phyloP scores from a whole-genome alignment of 23 red algal species.

The Gracilaria gracilis region DNA sequence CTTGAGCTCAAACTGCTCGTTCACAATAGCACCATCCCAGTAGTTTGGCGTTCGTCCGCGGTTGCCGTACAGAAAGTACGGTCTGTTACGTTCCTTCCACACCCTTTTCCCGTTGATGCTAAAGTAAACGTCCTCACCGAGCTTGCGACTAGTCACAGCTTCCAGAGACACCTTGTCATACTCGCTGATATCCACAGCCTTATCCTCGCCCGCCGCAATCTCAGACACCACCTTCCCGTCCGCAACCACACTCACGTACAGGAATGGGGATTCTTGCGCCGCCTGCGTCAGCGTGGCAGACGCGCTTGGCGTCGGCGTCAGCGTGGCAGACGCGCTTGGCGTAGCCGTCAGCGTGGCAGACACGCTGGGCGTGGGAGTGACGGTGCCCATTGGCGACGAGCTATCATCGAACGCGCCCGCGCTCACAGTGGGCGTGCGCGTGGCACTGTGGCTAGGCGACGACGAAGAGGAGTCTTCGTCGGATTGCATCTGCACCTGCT shows the following conservation, averaged over 20 bases:
- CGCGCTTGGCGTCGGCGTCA: background rate
- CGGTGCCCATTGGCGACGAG: no score
- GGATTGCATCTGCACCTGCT: background rate
- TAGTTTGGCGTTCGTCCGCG: slow-evolving; percentile 22
- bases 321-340: background rate
- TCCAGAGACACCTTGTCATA: slow-evolving; percentile 33
- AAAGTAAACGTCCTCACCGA: slow-evolving; percentile 15
- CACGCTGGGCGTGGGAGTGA: no score
- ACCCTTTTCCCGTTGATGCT: slow-evolving; percentile 1
- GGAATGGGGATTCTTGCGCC: background rate
- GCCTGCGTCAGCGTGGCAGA: background rate
- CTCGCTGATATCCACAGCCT: slow-evolving; percentile 21
- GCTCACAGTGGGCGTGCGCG: background rate
- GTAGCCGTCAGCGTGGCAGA: background rate
- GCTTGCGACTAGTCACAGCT: background rate
- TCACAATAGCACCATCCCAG: slow-evolving; percentile 28
- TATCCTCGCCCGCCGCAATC: background rate
- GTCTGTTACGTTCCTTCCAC: slow-evolving; percentile 3
- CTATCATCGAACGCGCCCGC: no score
- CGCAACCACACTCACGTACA: slow-evolving; percentile 6
- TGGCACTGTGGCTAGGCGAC: background rate
- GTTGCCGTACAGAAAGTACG: slow-evolving; percentile 54
- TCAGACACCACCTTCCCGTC: slow-evolving; percentile 6
- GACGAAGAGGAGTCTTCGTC: background rate
- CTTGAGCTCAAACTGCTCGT: slow-evolving; percentile 1